Conservation (phyloP, 2,329 filamentous ascomycete genomes). For the Fusarium liriodendri region DNA sequence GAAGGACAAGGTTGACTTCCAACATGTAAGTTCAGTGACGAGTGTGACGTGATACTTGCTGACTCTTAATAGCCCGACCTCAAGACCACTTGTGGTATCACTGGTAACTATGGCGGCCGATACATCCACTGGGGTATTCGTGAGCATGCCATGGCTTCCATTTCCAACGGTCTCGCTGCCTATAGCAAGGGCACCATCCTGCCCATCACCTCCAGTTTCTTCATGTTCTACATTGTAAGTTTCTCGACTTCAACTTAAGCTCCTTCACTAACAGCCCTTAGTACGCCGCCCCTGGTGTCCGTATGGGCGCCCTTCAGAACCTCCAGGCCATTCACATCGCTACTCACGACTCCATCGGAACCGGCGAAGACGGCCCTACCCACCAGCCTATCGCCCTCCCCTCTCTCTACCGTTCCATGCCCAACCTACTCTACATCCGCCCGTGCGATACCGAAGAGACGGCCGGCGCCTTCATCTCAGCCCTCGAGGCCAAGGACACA, state of each 20-base stretch:
- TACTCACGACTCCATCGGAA: conserved; percentile 71
- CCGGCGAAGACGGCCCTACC: conserved; percentile 70
- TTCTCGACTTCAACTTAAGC: not conserved
- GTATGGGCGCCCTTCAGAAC: conserved; percentile 68
- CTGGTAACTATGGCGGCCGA: conserved; percentile 65
- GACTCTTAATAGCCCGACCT: conserved; percentile 47
- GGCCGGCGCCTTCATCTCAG: conserved; percentile 64
- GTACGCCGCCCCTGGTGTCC: conserved; percentile 67
- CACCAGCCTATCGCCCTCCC: conserved; percentile 71
- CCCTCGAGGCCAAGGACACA: conserved; percentile 54
- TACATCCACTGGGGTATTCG: conserved; percentile 71
- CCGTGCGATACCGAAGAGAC: conserved; percentile 69
- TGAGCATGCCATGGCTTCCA: conserved; percentile 70
- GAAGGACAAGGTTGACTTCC: conserved; percentile 63
- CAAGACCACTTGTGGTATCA: conserved; percentile 59
- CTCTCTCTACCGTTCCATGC: conserved; percentile 70
- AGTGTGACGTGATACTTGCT: not conserved
- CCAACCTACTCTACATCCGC: conserved; percentile 70
- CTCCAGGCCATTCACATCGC: conserved; percentile 69
- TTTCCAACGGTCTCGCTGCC: conserved; percentile 69
- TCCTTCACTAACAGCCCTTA: not conserved
- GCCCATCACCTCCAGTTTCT: conserved; percentile 69
- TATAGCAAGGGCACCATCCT: conserved; percentile 66
- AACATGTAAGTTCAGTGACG: conserved; percentile 47
- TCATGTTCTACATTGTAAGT: conserved; percentile 67